Conservation (phyloP, 805 yeast genomes). For the Saccharomyces eubayanus region DNA sequence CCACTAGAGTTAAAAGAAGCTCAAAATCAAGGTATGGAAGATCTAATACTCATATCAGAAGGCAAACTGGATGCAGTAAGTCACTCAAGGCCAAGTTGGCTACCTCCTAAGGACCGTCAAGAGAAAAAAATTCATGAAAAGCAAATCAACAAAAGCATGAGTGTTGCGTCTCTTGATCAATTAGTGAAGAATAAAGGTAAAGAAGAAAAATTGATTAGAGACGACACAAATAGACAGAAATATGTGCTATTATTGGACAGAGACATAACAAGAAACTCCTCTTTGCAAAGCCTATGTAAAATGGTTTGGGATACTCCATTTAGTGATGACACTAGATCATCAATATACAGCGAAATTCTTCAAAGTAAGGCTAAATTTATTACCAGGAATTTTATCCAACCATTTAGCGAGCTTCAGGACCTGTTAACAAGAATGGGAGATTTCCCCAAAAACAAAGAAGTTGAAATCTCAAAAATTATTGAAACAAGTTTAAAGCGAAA, state of each 20-base stretch:
- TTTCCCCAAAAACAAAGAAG: constrained; percentile 26
- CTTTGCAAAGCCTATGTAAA: constrained; percentile 15
- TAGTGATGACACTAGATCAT: constrained; percentile 15
- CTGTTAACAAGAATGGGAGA: constrained; percentile 24
- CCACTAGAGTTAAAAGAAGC: constrained; percentile 35
- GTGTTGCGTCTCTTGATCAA: constrained; percentile 30
- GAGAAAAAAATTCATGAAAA: constrained; percentile 51
- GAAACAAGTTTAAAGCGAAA: constrained; percentile 13
- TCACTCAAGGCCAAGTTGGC: constrained; percentile 60
- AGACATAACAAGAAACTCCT: constrained; percentile 19
- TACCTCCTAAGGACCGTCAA: constrained; percentile 52
- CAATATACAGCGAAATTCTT: constrained; percentile 18
- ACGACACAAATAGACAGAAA: constrained; percentile 18
- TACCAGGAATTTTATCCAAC: constrained; percentile 28
- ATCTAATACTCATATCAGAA: constrained; percentile 48
- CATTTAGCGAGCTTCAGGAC: constrained; percentile 32
- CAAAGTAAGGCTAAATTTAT: constrained; percentile 20
- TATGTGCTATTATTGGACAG: constrained; percentile 18
- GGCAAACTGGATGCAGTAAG: constrained; percentile 49
- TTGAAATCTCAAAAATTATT: constrained; percentile 23
- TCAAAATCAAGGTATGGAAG: constrained; percentile 43
- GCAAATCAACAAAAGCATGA: constrained; percentile 39
- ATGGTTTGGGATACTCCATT: constrained; percentile 29
- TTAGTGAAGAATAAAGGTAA: constrained; percentile 20
- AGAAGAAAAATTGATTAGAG: constrained; percentile 11